Evolutionary conservation across 805 yeast species (phyloP).

Genomic region (Jamesozyma spencerorum): DNA sequence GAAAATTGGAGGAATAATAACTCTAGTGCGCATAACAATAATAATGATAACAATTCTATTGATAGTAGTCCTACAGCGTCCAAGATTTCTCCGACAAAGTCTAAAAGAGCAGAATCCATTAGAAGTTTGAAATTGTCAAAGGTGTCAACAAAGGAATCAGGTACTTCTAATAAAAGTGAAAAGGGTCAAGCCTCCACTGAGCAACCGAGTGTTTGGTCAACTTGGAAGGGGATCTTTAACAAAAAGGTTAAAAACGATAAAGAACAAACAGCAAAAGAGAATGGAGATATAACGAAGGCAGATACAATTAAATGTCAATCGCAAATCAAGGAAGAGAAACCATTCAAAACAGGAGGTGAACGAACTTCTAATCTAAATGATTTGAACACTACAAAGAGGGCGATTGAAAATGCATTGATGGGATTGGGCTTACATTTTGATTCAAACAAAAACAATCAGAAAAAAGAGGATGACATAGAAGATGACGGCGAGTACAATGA

Average conservation of each 20-base stretch:
- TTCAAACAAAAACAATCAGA: background rate
- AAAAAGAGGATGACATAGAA: background rate
- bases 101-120: background rate
- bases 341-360: conserved; percentile 2
- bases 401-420: conserved; percentile 18
- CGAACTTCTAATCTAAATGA: conserved; percentile 9
- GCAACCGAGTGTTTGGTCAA: conserved; percentile 15
- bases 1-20: conserved; percentile 23
- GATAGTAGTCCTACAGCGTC: background rate
- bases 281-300: background rate
- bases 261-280: conserved; percentile 3
- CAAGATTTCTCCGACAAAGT: background rate
- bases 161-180: background rate
- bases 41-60: background rate
- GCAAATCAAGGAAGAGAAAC: background rate
- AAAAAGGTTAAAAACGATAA: conserved; percentile 13
- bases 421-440: conserved; percentile 17
- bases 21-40: conserved; percentile 3
- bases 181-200: conserved; percentile 2
- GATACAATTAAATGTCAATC: background rate
- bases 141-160: background rate
- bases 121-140: background rate
- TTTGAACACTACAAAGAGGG: conserved; percentile 10
- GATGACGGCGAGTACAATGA: conserved; percentile 1
- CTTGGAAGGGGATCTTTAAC: conserved; percentile 25